A percentile compares a stretch with the other conserved stretches of the same genome.
Evolutionary conservation across 805 yeast species (phyloP).

Genomic region (Yamadazyma sp.): DNA sequence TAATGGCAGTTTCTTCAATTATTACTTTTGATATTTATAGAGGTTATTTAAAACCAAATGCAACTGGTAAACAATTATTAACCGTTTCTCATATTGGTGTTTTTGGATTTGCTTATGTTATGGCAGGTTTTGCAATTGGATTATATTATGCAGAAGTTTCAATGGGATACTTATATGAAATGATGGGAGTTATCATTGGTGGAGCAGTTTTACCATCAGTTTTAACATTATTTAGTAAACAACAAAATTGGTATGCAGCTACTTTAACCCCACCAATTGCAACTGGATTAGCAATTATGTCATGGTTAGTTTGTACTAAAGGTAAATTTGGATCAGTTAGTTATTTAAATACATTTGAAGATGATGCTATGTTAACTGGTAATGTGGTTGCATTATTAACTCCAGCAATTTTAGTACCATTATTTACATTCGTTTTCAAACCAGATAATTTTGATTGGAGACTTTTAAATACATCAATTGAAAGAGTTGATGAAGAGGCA

Average conservation of each 20-base stretch:
- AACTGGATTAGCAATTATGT: conserved; percentile 65
- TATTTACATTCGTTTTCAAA: conserved; percentile 60
- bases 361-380: conserved; percentile 87
- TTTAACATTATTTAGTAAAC: conserved; percentile 59
- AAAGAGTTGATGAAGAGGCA: conserved; percentile 70
- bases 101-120: conserved; percentile 50
- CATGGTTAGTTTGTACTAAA: conserved; percentile 45
- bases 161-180: conserved; percentile 82
- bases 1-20: conserved; percentile 83
- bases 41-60: conserved; percentile 74
- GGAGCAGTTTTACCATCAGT: conserved; percentile 81
- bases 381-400: conserved; percentile 78
- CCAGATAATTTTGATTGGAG: conserved; percentile 77
- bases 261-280: conserved; percentile 76
- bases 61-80: conserved; percentile 71
- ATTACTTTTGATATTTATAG: conserved; percentile 84
- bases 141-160: conserved; percentile 76
- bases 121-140: conserved; percentile 85
- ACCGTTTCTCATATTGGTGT: conserved; percentile 66
- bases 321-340: conserved; percentile 28
- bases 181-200: conserved; percentile 88
- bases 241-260: conserved; percentile 69
- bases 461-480: conserved; percentile 52
- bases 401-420: conserved; percentile 64
- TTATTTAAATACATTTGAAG: conserved; percentile 62